These are phyloP conservation scores for Cystoisospora suis DNA, from an alignment of 169 alveolate genomes.

Conservation along the genomic window DNA sequence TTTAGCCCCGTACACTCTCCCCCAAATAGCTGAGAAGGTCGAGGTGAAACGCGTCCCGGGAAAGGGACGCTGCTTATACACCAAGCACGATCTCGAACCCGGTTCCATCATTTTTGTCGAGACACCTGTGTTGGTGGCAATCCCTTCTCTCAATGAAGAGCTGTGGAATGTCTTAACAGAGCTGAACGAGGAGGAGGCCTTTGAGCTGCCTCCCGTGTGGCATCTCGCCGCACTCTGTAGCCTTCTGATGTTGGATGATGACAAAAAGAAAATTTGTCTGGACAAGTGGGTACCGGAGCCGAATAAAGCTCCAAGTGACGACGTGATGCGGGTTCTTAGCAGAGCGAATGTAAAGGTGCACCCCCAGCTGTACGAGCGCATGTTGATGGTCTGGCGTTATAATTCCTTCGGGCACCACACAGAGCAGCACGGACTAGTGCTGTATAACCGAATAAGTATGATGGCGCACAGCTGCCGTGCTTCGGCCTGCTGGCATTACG, in stretches of 20 bases:
- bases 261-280: slow-evolving; percentile 59
- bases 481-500: slow-evolving; percentile 78
- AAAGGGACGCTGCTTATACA: slow-evolving; percentile 64
- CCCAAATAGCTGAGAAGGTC: slow-evolving; percentile 47
- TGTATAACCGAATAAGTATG: slow-evolving; percentile 64
- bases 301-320: slow-evolving; percentile 37
- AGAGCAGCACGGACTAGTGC: slow-evolving; percentile 66
- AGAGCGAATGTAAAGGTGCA: neutral
- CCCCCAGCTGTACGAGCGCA: slow-evolving; percentile 7
- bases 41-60: slow-evolving; percentile 51
- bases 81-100: slow-evolving; percentile 44
- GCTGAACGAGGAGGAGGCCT: slow-evolving; percentile 34
- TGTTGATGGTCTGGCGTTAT: slow-evolving; percentile 64
- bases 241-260: slow-evolving; percentile 70
- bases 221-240: slow-evolving; percentile 77
- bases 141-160: slow-evolving; percentile 33
- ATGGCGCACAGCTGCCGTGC: slow-evolving; percentile 71
- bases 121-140: slow-evolving; percentile 57
- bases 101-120: slow-evolving; percentile 58
- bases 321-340: slow-evolving; percentile 43
- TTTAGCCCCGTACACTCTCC: slow-evolving; percentile 46
- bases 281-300: slow-evolving; percentile 77
- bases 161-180: slow-evolving; percentile 31
- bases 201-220: slow-evolving; percentile 78
- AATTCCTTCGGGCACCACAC: slow-evolving; percentile 72